These are phyloP conservation scores for Plasmodium adleri DNA, from an alignment of 169 alveolate genomes.

Conservation along the genomic window DNA sequence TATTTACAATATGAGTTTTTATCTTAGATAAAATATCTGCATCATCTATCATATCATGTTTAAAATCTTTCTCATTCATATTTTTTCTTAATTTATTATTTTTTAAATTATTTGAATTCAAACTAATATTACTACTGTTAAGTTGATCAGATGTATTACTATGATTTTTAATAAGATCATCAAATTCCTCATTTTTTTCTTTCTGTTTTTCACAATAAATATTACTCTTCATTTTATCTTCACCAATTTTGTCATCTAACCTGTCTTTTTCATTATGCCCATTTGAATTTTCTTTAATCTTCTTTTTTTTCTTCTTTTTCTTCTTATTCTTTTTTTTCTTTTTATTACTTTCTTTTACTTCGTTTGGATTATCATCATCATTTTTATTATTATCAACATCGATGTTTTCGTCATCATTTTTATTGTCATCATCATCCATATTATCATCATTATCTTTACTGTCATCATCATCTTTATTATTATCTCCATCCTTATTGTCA, in stretches of 20 bases:
- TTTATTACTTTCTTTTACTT: background rate
- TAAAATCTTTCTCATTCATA: background rate
- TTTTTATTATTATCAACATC: background rate
- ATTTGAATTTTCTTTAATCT: background rate
- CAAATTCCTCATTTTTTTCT: too few species aligned
- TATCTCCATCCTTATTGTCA: background rate
- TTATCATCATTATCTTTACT: background rate
- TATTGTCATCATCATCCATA: background rate
- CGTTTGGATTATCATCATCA: background rate
- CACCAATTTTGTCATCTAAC: too few species aligned
- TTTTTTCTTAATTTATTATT: background rate
- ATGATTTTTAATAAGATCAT: too few species aligned
- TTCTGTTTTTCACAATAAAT: too few species aligned
- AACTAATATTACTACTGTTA: background rate
- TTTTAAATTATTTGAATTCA: background rate
- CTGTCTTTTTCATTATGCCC: background rate
- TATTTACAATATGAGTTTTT: slow-evolving; percentile 5
- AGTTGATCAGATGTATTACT: too few species aligned
- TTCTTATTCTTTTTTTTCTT: background rate
- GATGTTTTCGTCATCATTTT: background rate
- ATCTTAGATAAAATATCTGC: slow-evolving; percentile 1
- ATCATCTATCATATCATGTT: background rate
- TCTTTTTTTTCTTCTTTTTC: background rate
- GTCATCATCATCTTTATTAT: background rate
- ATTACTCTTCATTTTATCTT: too few species aligned